These are phyloP conservation scores for Leucosporidium creatinivorum DNA, from an alignment of 768 basidiomycete genomes.

Conservation along the genomic window DNA sequence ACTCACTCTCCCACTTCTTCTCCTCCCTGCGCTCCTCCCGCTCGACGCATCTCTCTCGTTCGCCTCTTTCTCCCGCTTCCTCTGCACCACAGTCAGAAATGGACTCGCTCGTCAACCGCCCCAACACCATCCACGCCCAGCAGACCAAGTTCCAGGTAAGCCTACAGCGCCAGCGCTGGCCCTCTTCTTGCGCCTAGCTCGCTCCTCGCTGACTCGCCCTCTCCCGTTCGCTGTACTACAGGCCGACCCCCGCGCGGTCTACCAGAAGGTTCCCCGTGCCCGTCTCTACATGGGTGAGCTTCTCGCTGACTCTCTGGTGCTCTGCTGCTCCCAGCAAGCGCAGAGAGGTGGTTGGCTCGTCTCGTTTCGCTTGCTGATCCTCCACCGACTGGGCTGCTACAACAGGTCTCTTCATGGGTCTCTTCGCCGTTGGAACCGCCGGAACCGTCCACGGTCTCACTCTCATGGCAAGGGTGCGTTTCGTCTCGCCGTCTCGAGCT, in stretches of 20 bases:
- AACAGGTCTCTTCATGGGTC: slow-evolving; percentile 18
- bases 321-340: not conserved
- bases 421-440: slow-evolving; percentile 25
- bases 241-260: slow-evolving; percentile 27
- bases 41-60: too few relatives aligned
- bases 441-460: slow-evolving; percentile 21
- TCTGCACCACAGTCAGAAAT: too few relatives aligned
- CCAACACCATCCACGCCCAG: slow-evolving; percentile 16
- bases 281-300: slow-evolving; percentile 31
- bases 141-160: slow-evolving; percentile 20
- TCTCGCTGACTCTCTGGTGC: not conserved
- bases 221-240: not conserved
- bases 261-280: slow-evolving; percentile 27
- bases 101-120: not conserved
- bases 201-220: too few relatives aligned
- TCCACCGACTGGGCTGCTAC: not conserved
- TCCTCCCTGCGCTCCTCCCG: too few relatives aligned
- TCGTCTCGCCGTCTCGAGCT: not conserved
- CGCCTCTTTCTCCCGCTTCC: too few relatives aligned
- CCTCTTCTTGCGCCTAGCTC: too few relatives aligned
- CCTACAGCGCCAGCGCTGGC: too few relatives aligned
- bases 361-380: not conserved
- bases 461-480: slow-evolving; percentile 24
- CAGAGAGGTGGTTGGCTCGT: too few relatives aligned
- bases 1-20: too few relatives aligned